phyloP scores from a whole-genome alignment of 1,139 yeast species.

The Suhomyces bribrorum region DNA sequence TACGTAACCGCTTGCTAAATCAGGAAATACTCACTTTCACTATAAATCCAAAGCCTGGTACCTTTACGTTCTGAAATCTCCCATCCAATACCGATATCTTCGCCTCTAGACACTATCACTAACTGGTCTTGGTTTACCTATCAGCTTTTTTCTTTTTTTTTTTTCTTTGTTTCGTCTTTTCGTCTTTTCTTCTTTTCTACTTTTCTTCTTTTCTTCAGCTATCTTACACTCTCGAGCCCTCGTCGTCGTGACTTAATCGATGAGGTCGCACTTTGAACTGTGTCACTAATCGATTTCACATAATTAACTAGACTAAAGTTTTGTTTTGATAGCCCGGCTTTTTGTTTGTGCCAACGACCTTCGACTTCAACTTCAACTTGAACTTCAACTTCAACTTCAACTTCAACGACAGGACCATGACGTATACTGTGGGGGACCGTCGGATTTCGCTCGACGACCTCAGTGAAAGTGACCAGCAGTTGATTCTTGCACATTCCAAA shows the following conservation, averaged over 20 bases:
- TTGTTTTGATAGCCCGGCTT: too few relatives aligned
- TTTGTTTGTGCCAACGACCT: too few relatives aligned
- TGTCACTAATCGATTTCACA: neutral
- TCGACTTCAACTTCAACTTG: neutral
- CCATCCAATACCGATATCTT: too few relatives aligned
- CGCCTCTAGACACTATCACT: too few relatives aligned
- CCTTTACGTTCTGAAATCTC: too few relatives aligned
- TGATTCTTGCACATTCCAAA: slow-evolving; percentile 31
- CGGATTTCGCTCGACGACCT: slow-evolving; percentile 27
- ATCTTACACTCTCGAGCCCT: too few relatives aligned
- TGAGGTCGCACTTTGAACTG: neutral
- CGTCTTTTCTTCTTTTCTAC: neutral
- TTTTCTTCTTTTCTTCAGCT: neutral
- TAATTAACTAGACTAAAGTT: too few relatives aligned
- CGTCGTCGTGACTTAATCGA: neutral
- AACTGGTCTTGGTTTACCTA: too few relatives aligned
- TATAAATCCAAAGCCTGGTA: too few relatives aligned
- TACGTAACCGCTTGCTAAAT: neutral
- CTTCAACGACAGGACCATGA: slow-evolving; percentile 21
- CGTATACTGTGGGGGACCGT: slow-evolving; percentile 38
- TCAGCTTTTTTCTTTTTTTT: too few relatives aligned
- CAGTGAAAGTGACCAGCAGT: slow-evolving; percentile 25
- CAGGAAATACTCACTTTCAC: too few relatives aligned
- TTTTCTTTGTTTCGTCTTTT: neutral
- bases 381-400: too few relatives aligned